Percentiles rank a stretch among this genome's conserved stretches.
These are phyloP conservation scores for Boletellus emodensis DNA, from an alignment of 768 basidiomycete species.

Conservation along the genomic window DNA sequence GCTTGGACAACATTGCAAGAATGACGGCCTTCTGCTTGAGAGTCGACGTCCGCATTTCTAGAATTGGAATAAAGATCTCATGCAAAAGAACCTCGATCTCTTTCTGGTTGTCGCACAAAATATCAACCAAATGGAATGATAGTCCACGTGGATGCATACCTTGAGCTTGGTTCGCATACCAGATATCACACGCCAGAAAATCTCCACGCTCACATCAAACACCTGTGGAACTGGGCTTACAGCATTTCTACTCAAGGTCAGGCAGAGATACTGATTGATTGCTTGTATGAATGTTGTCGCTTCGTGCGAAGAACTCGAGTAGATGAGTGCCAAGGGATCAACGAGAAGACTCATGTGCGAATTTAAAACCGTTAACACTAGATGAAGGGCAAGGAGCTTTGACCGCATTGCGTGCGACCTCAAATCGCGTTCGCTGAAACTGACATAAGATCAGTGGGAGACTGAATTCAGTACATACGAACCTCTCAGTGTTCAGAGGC, in stretches of 20 bases:
- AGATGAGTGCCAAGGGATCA: conserved; percentile 84
- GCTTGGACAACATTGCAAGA: conserved; percentile 77
- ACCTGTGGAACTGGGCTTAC: conserved; percentile 94
- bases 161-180: conserved; percentile 95
- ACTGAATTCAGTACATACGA: conserved; percentile 15
- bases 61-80: conserved; percentile 96
- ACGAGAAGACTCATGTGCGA: conserved; percentile 89
- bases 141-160: conserved; percentile 38
- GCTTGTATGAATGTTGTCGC: conserved; percentile 89
- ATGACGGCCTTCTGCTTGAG: conserved; percentile 93
- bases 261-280: conserved; percentile 92
- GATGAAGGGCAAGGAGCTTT: conserved; percentile 89
- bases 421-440: conserved; percentile 81
- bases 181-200: conserved; percentile 94
- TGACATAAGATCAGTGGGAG: conserved; percentile 12
- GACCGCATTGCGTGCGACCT: conserved; percentile 98
- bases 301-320: conserved; percentile 85
- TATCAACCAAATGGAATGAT: conserved; percentile 6
- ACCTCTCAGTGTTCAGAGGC: conserved; percentile 92
- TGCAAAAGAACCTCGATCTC: conserved; percentile 98
- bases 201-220: conserved; percentile 97
- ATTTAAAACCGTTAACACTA: conserved; percentile 88
- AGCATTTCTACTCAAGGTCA: conserved; percentile 90
- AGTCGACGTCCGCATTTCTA: conserved; percentile 97
- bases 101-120: conserved; percentile 55